Evolutionary conservation across 345 rosid species (phyloP), one percentile per base, ranked within the genome.

Genomic region (Lepidium africanum): DNA sequence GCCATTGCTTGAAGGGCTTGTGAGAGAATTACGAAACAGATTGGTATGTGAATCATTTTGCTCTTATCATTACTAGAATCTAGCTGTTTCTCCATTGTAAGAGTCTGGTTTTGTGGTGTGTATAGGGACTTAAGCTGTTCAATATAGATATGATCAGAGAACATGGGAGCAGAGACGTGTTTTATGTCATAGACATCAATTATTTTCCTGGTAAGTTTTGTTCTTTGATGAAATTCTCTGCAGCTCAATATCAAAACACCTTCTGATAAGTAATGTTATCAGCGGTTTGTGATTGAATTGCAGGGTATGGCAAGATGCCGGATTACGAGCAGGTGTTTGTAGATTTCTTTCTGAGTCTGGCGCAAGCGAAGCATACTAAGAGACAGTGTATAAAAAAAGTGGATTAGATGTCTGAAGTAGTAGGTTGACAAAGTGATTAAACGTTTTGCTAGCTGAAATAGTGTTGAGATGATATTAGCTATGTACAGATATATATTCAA

Each of bases 271-370:
- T 36, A 25, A 1, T n/a, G 13, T 62, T 40, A 27, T 32, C 7
- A 11, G 33, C 16, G 39, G 7, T 39, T 42, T 70, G 33, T 40
- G 38, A n/a, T 7, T 47, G n/a, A 16, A 14, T 73, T 67, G 69
- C 83, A 92, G 96, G 98, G 19, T 92, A 76, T 21, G 98, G 95
- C 43, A 92, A 92, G 77, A 72, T 89, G 85, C 98, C 96, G 1
- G 91, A 81, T 65, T 89, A 92, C 23, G 96, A 92, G 79, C 81
- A 83, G 65, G 75, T 87, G 5, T 89, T 92, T 65, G 81, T 89
- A 0, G 96, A 89, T 70, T 92, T 89, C 23, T 78, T 74, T 92
- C 43, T 77, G 72, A 76, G 72, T 61, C 63, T 82, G 42, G 74
- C 42, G 57, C 81, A 66, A 68, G 78, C 72, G 67, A 77, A 85